Evolutionary conservation across 257 asterid genomes (phyloP).

Genomic region (Thymus mandschuricus): DNA sequence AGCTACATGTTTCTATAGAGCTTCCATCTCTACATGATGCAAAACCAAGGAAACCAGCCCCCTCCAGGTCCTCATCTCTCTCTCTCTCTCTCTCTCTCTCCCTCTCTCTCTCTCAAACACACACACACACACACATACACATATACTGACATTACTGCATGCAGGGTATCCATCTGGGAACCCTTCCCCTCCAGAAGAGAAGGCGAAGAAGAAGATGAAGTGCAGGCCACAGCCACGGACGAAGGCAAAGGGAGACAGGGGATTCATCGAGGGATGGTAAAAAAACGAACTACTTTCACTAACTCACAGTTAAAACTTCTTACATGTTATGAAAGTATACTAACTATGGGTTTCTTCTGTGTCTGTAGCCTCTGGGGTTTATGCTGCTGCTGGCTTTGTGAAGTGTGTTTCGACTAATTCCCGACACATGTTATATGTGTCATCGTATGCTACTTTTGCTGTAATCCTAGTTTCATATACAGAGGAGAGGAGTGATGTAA

Average conservation of each 20-base stretch:
- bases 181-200: constrained; percentile 29
- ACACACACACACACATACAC: no score
- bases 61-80: constrained; percentile 49
- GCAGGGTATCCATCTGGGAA: constrained; percentile 64
- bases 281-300: not conserved
- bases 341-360: constrained; percentile 14
- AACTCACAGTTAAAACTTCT: not conserved
- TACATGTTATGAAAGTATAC: not conserved
- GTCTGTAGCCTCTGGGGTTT: constrained; percentile 65
- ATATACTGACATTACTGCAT: not conserved
- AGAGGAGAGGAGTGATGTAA: no score
- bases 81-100: constrained; percentile 16
- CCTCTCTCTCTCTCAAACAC: constrained; percentile 8
- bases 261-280: constrained; percentile 80
- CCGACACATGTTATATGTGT: not conserved
- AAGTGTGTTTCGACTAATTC: constrained; percentile 52
- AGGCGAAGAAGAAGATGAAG: constrained; percentile 50
- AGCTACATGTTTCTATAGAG: constrained; percentile 19
- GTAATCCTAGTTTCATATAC: constrained; percentile 9
- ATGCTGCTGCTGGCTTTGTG: constrained; percentile 87
- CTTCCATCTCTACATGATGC: constrained; percentile 33
- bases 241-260: constrained; percentile 69
- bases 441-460: not conserved
- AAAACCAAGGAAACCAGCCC: constrained; percentile 42
- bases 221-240: constrained; percentile 40